Base-by-base conservation (phyloP, 2,329 filamentous ascomycete species). In the Stemphylium lycopersici region DNA sequence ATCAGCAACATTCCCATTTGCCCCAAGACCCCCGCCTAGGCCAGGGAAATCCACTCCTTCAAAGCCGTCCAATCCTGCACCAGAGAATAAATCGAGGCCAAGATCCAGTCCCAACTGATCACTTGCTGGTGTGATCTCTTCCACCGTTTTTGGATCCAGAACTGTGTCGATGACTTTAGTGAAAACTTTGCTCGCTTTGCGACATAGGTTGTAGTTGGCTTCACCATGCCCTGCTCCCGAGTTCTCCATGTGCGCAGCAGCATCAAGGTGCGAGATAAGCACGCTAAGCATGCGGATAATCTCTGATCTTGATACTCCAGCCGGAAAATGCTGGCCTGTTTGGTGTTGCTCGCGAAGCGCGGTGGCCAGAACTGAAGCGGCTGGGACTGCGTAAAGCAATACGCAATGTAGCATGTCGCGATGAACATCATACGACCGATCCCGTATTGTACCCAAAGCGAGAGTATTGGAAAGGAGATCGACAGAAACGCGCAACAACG, bases 211-310 rank as follows among this genome's bases (percentile, higher is more conserved):
- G 47, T 75, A 75, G 26, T 75, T 72, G 2, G 69, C 70, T 39
- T 75, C 69, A 22, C 67, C 72, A 0, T 70, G 71, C 1, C 68
- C 50, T 1, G 69, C 70, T 15, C 73, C 73, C 0, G 64, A 67
- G 12, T 64, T 69, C 11, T 71, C 68, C 6, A 67, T 43, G 26
- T 69, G 62, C 2, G 63, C 61, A 1, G 68, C 64, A 3, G 68
- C 61, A 26, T 78, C 76, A 1, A 79, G 65, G 44, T 77, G 73
- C 2, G 67, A 68, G 13, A 77, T 76, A 13, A 79, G 69, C 0
- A 78, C 76, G 29, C 69, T 72, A 0, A 78, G 53, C 59, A 72
- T 73, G 5, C 77, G 75, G 33, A 78, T 73, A 3, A 76, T 70
- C 10, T 73, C 71, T 0, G 69, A 58, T 15, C 74, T 63, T 0